Evolutionary conservation across 129 eudicot species (phyloP).

Genomic region (Logfia minima): DNA sequence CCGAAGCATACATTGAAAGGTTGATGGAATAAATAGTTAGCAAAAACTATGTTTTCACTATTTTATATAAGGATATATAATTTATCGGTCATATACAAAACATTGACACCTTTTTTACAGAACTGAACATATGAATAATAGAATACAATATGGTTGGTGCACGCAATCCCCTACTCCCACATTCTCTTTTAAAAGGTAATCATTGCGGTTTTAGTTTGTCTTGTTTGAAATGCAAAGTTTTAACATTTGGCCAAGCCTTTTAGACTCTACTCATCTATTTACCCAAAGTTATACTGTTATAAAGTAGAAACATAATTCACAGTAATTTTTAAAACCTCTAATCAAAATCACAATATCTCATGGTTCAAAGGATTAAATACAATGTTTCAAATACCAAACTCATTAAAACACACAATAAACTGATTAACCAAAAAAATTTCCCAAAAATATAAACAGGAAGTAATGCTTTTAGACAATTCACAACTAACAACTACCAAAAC

Average conservation of each 20-base stretch:
- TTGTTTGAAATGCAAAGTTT: background rate
- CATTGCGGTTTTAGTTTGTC: background rate
- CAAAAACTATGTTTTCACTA: background rate
- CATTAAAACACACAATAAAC: background rate
- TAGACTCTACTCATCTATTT: no score
- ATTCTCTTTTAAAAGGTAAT: background rate
- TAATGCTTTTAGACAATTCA: background rate
- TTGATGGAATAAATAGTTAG: background rate
- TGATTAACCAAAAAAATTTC: background rate
- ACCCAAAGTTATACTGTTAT: no score
- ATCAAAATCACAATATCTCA: background rate
- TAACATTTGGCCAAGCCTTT: no score
- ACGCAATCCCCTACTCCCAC: no score
- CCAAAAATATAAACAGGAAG: background rate
- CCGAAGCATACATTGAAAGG: background rate
- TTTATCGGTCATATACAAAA: background rate
- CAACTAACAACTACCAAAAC: no score
- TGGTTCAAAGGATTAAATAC: no score
- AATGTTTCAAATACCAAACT: background rate
- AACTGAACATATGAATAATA: slow-evolving; percentile 6
- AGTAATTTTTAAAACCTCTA: no score
- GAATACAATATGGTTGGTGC: background rate
- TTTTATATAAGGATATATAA: background rate
- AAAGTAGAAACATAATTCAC: no score
- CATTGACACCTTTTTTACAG: background rate